A percentile compares a stretch with the other conserved stretches of the same genome.
phyloP scores from a whole-genome alignment of 768 basidiomycete species.

The Gelatoporia subvermispora region DNA sequence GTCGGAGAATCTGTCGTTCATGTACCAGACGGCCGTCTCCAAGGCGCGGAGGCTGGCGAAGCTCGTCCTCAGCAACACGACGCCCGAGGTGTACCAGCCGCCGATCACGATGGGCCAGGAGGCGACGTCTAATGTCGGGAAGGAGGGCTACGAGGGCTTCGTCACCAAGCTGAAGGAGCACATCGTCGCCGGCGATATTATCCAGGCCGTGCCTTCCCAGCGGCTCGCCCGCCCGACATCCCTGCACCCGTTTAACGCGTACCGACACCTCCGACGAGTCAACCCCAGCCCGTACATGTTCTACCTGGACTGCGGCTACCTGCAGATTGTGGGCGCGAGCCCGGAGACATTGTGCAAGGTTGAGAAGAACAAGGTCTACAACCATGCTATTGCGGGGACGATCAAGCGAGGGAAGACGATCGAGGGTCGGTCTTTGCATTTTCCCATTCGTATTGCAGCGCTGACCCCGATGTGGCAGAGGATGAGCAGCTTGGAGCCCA shows the following conservation, averaged over 20 bases:
- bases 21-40: constrained; percentile 83
- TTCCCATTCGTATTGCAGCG: neutral
- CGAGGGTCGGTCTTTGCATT: constrained; percentile 56
- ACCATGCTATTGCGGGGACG: constrained; percentile 98
- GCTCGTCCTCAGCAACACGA: constrained; percentile 44
- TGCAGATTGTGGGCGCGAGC: constrained; percentile 96
- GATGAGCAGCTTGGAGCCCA: constrained; percentile 73
- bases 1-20: constrained; percentile 65
- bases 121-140: constrained; percentile 86
- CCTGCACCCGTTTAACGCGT: constrained; percentile 96
- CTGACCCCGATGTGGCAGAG: constrained; percentile 48
- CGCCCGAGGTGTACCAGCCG: constrained; percentile 64
- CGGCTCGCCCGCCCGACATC: constrained; percentile 78
- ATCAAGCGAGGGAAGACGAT: constrained; percentile 78
- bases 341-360: constrained; percentile 98
- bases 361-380: constrained; percentile 84
- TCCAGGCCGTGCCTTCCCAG: constrained; percentile 97
- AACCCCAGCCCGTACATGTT: constrained; percentile 99
- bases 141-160: constrained; percentile 85
- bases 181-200: constrained; percentile 95
- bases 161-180: constrained; percentile 92
- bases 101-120: constrained; percentile 62
- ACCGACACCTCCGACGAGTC: constrained; percentile 86
- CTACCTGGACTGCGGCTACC: constrained; percentile 88
- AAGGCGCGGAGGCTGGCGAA: constrained; percentile 83